These are phyloP conservation scores for Fusarium devonianum DNA, from an alignment of 2,329 filamentous ascomycete species.

Conservation along the genomic window DNA sequence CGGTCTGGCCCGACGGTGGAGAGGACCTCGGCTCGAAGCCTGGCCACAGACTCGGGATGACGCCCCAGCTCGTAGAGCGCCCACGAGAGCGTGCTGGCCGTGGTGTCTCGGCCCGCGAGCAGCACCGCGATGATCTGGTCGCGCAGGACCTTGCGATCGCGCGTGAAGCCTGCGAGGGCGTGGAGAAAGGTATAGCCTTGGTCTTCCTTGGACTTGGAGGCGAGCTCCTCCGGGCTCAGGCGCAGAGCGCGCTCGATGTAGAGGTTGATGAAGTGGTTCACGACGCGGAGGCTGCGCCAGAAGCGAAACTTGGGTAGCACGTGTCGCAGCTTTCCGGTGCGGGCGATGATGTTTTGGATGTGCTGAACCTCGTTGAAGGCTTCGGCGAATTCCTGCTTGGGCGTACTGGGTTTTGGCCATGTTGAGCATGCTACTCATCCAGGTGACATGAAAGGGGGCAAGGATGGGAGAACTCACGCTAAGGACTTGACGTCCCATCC, in stretches of 20 bases:
- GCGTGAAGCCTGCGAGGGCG: slow-evolving; percentile 81
- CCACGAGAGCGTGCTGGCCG: slow-evolving; percentile 82
- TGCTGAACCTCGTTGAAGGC: slow-evolving; percentile 83
- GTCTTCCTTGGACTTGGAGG: slow-evolving; percentile 74
- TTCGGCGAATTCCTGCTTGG: slow-evolving; percentile 74
- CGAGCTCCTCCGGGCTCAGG: slow-evolving; percentile 74
- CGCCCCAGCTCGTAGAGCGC: slow-evolving; percentile 81
- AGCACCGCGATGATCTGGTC: slow-evolving; percentile 86
- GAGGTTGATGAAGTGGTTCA: slow-evolving; percentile 78
- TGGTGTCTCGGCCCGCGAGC: slow-evolving; percentile 87
- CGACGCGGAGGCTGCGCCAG: slow-evolving; percentile 67
- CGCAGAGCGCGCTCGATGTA: slow-evolving; percentile 79
- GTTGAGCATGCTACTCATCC: no score
- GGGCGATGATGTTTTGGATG: slow-evolving; percentile 71
- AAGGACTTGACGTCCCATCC: slow-evolving; percentile 74
- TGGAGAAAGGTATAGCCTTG: slow-evolving; percentile 84
- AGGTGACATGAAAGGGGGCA: background rate
- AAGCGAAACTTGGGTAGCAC: slow-evolving; percentile 72
- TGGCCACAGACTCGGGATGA: slow-evolving; percentile 70
- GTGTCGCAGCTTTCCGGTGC: slow-evolving; percentile 67
- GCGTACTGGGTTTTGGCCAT: no score
- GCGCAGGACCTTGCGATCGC: slow-evolving; percentile 73
- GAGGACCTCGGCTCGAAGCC: slow-evolving; percentile 77
- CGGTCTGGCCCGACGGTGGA: slow-evolving; percentile 68
- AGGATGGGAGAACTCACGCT: slow-evolving; percentile 49